Conservation (phyloP, 2,329 filamentous ascomycete genomes). For the Neophaeococcomyces aloes region DNA sequence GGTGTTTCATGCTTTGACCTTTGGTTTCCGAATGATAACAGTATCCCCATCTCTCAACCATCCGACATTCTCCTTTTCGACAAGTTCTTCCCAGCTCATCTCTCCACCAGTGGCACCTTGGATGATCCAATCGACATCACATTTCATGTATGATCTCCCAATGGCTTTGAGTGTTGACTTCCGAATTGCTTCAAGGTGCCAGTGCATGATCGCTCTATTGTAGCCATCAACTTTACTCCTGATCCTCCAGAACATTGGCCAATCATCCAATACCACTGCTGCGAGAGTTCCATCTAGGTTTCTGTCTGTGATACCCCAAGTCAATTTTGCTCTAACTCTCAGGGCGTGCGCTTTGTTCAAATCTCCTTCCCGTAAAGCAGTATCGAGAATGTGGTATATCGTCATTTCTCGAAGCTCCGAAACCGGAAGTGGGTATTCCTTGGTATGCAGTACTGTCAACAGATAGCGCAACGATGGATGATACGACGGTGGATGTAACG, state of each 20-base stretch:
- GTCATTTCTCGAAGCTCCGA: conserved; percentile 70
- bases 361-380: conserved; percentile 72
- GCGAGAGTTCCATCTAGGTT: conserved; percentile 58
- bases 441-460: conserved; percentile 57
- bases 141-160: conserved; percentile 66
- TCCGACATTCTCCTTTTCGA: conserved; percentile 59
- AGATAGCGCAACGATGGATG: conserved; percentile 76
- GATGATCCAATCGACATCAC: conserved; percentile 61
- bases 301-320: conserved; percentile 53
- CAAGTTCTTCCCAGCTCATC: conserved; percentile 59
- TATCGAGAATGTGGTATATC: conserved; percentile 73
- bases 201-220: conserved; percentile 67
- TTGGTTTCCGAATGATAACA: conserved; percentile 61
- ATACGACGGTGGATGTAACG: conserved; percentile 77
- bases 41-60: conserved; percentile 68
- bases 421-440: conserved; percentile 54
- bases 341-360: conserved; percentile 62
- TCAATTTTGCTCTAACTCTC: conserved; percentile 37
- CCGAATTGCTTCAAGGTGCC: conserved; percentile 63
- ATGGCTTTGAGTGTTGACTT: conserved; percentile 76
- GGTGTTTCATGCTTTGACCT: conserved; percentile 10
- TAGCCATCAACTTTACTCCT: conserved; percentile 69
- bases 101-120: conserved; percentile 39
- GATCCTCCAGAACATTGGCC: conserved; percentile 63
- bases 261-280: conserved; percentile 71